A percentile compares a stretch with the other conserved stretches of the same genome.
phyloP scores from a whole-genome alignment of 1,284 basidiomycete species.

The Cryptococcus sp. region DNA sequence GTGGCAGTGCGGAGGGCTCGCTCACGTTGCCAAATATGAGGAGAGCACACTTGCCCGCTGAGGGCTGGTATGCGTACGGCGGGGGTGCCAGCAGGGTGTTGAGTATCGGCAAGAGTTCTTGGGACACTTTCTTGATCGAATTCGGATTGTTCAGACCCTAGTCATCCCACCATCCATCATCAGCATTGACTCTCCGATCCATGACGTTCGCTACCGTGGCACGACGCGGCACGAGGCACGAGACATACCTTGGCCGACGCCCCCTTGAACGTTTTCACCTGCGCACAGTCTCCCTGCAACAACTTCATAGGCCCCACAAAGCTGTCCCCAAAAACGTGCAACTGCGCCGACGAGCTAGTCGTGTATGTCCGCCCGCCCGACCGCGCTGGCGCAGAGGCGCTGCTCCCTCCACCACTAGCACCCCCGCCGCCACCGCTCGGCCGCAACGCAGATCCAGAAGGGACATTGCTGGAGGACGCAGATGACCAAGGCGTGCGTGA shows the following conservation, averaged over 20 bases:
- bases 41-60: slow-evolving; percentile 31
- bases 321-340: slow-evolving; percentile 43
- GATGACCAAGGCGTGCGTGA: slow-evolving; percentile 18
- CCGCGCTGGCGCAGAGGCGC: background rate
- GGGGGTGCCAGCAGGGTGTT: slow-evolving; percentile 36
- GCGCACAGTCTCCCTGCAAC: slow-evolving; percentile 27
- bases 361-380: slow-evolving; percentile 2
- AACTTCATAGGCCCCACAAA: slow-evolving; percentile 46
- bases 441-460: background rate
- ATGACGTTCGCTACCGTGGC: background rate
- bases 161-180: background rate
- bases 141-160: slow-evolving; percentile 48
- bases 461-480: background rate
- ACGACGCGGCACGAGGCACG: background rate
- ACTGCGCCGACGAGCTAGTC: slow-evolving; percentile 13
- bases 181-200: background rate
- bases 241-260: slow-evolving; percentile 43
- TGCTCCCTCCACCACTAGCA: background rate
- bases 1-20: background rate
- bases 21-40: slow-evolving; percentile 45
- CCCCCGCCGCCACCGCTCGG: background rate
- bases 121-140: slow-evolving; percentile 43
- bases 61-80: slow-evolving; percentile 36
- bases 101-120: slow-evolving; percentile 35
- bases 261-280: slow-evolving; percentile 41